Conservation (phyloP, 2,329 filamentous ascomycete species). For the Tolypocladium ovalisporum region DNA sequence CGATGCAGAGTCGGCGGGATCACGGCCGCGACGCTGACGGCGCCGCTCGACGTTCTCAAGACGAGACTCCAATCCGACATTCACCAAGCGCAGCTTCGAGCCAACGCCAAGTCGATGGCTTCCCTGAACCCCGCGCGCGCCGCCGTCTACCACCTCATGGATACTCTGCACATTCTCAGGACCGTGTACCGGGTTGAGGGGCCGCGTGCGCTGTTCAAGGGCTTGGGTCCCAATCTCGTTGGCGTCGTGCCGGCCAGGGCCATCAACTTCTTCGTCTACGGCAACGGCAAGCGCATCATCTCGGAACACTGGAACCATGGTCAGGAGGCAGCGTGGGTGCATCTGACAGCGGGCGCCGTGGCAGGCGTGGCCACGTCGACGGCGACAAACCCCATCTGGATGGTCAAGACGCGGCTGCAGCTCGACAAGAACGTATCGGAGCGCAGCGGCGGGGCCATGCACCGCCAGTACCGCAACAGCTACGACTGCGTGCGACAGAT, state of each 20-base stretch:
- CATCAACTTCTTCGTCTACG: constrained; percentile 92
- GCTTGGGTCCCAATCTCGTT: constrained; percentile 78
- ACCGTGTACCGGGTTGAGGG: constrained; percentile 75
- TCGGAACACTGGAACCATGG: constrained; percentile 63
- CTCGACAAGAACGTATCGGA: constrained; percentile 75
- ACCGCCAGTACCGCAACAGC: constrained; percentile 73
- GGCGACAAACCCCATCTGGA: constrained; percentile 91
- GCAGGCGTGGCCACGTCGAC: constrained; percentile 83
- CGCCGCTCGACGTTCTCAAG: constrained; percentile 87
- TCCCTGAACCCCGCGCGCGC: constrained; percentile 52
- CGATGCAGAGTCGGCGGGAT: constrained; percentile 66
- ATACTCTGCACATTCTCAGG: constrained; percentile 77
- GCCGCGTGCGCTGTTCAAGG: constrained; percentile 82
- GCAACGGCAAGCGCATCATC: constrained; percentile 78
- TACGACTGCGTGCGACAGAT: constrained; percentile 81
- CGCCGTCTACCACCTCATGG: constrained; percentile 63
- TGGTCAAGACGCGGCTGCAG: constrained; percentile 87
- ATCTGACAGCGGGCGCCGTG: constrained; percentile 63
- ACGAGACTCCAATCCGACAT: constrained; percentile 90
- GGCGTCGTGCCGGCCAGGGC: constrained; percentile 82
- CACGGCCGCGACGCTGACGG: constrained; percentile 85
- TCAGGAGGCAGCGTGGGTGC: constrained; percentile 61
- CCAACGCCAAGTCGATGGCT: constrained; percentile 36
- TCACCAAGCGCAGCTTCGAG: constrained; percentile 73
- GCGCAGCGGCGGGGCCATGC: constrained; percentile 38